Percentiles rank a stretch among this genome's conserved stretches.
Evolutionary conservation across 305 asterid genomes (phyloP).

Genomic region (Solanum hybrid): DNA sequence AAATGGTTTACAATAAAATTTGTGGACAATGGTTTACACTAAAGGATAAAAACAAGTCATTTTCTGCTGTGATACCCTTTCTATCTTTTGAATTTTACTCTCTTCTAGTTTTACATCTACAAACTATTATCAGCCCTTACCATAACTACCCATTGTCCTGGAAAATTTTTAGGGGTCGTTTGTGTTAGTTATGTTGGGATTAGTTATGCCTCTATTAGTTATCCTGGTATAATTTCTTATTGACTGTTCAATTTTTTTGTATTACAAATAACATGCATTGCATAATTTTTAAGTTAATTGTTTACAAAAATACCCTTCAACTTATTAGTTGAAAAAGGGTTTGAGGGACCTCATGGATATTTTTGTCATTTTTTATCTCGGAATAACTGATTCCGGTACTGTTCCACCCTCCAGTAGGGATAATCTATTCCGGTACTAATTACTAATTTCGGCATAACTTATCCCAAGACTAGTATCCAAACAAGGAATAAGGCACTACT

Average conservation of each 20-base stretch:
- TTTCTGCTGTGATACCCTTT: background rate
- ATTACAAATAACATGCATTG: background rate
- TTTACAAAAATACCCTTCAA: background rate
- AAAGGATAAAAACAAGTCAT: background rate
- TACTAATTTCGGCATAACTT: background rate
- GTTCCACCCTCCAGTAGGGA: background rate
- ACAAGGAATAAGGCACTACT: background rate
- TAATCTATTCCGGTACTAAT: background rate
- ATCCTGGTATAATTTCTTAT: background rate
- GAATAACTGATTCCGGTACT: background rate
- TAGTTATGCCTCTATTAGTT: background rate
- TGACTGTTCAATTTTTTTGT: background rate
- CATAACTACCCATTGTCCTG: background rate
- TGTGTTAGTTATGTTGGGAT: background rate
- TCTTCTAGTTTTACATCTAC: background rate
- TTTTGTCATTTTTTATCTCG: background rate
- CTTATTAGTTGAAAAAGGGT: background rate
- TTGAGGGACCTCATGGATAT: background rate
- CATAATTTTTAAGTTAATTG: background rate
- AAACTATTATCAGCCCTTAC: background rate
- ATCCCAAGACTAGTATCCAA: background rate
- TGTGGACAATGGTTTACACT: background rate
- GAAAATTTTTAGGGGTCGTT: background rate
- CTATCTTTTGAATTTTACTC: background rate
- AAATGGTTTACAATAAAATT: background rate